Evolutionary conservation across 2,329 filamentous ascomycete genomes (phyloP).

Genomic region (Colletotrichum sp.): DNA sequence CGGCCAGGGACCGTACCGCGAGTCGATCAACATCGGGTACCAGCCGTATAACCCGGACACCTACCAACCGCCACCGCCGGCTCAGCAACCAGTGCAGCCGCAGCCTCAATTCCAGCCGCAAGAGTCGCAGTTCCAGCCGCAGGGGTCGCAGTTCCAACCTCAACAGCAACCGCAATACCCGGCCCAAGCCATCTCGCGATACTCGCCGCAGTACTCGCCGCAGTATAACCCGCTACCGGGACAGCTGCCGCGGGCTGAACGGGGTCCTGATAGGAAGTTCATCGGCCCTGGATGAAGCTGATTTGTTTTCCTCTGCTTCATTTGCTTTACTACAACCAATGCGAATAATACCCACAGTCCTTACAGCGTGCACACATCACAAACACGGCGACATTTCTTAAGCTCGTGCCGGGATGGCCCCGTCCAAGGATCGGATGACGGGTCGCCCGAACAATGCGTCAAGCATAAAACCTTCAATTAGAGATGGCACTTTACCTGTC

Average conservation of each 20-base stretch:
- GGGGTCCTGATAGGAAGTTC: slow-evolving; percentile 15
- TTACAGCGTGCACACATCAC: not conserved
- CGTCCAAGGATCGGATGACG: not conserved
- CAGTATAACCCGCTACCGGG: not conserved
- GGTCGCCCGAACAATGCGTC: not conserved
- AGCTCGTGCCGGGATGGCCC: not conserved
- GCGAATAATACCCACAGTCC: not conserved
- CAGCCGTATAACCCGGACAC: slow-evolving; percentile 1
- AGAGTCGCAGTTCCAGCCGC: not conserved
- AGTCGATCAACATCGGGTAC: slow-evolving; percentile 14
- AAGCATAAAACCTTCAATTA: not conserved
- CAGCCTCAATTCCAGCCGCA: not conserved
- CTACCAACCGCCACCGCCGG: not conserved
- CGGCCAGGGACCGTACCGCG: slow-evolving; percentile 8
- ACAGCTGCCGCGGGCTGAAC: slow-evolving; percentile 10
- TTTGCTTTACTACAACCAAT: too few relatives aligned
- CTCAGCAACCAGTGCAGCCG: not conserved
- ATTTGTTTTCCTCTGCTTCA: too few relatives aligned
- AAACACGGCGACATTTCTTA: not conserved
- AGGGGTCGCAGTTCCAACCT: not conserved
- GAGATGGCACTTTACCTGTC: not conserved
- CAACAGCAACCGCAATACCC: not conserved
- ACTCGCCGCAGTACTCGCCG: not conserved
- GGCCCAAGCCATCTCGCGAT: not conserved
- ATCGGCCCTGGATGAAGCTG: not conserved